Conservation (phyloP, 2,329 filamentous ascomycete species). For the Penicillium sp. region DNA sequence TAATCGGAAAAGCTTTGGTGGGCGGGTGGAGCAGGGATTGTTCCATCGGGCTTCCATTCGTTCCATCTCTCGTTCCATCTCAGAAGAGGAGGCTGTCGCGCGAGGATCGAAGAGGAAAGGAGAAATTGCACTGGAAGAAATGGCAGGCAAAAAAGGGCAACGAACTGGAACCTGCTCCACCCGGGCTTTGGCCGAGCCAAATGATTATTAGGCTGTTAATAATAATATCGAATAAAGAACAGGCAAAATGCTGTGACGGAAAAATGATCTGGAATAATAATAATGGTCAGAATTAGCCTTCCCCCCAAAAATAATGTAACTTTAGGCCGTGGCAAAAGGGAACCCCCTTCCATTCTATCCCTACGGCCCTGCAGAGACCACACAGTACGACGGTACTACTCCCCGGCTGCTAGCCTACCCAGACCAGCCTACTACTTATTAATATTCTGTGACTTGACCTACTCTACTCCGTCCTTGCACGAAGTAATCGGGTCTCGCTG, state of each 20-base stretch:
- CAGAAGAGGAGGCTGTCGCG: constrained; percentile 16
- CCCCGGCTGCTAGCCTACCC: too few relatives aligned
- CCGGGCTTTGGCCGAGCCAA: constrained; percentile 18
- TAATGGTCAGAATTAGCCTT: neutral
- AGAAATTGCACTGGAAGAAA: neutral
- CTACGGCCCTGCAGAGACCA: constrained; percentile 3
- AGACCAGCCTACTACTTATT: too few relatives aligned
- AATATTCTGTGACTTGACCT: too few relatives aligned
- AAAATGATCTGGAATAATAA: neutral
- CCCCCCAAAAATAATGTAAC: constrained; percentile 6
- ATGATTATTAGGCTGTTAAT: neutral
- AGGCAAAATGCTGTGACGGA: neutral
- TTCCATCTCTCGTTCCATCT: constrained; percentile 3
- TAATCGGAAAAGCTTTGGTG: constrained; percentile 17
- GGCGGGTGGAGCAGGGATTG: constrained; percentile 8
- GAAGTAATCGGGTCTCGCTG: too few relatives aligned
- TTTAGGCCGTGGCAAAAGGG: constrained; percentile 21
- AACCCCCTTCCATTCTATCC: constrained; percentile 9
- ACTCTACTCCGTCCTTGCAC: too few relatives aligned
- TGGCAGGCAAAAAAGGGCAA: neutral
- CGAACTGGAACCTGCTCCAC: constrained; percentile 4
- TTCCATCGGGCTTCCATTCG: constrained; percentile 23
- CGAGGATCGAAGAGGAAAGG: neutral
- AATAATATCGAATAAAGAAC: neutral
- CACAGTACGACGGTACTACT: too few relatives aligned